Evolutionary conservation across 352 stramenopile genomes (phyloP), one percentile per base, ranked within the genome.

Genomic region (Phytophthora pinifolia): DNA sequence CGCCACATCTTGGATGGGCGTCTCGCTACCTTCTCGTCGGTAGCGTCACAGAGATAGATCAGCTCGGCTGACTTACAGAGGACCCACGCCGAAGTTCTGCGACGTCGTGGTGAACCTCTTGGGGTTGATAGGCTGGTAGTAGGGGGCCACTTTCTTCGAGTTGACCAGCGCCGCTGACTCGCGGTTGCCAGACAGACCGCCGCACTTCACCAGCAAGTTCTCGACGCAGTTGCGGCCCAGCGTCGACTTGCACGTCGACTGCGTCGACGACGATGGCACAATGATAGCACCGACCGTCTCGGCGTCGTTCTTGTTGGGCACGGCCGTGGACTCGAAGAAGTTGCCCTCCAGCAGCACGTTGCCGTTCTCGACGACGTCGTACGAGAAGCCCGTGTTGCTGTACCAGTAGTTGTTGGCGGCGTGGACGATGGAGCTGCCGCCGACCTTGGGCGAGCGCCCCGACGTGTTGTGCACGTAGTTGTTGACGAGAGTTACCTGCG

Each of bases 381-480:
- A 80, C 39, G 62, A 68, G 52, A 55, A 59, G 14, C 59, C 68
- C 27, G 67, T 64, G 54, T 74, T 81, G 54, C 65, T 65, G 32
- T 47, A 62, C 67, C 67, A 81, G 62, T 78, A 74, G 65, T 81
- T 81, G 59, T 78, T 78, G 31, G 52, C 67, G 4, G 66, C 54
- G 45, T 78, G 68, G 10, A 61, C 56, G 25, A 70, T 29, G 20
- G 65, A 57, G 54, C 9, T 61, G 33, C 48, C 61, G 18, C 53
- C 54, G 33, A 65, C 58, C 49, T 70, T 70, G 42, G 70, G 67
- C 7, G 63, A 68, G 41, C 67, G 67, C 1, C 67, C 67, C 4
- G 70, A 79, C 46, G 63, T 79, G 41, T 67, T 47, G 59, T 76
- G 70, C 22, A 79, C 46, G 38, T 46, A 72, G 60, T 78, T 78